Conservation (phyloP, 2,329 filamentous ascomycete genomes). For the Zasmidium angulare region DNA sequence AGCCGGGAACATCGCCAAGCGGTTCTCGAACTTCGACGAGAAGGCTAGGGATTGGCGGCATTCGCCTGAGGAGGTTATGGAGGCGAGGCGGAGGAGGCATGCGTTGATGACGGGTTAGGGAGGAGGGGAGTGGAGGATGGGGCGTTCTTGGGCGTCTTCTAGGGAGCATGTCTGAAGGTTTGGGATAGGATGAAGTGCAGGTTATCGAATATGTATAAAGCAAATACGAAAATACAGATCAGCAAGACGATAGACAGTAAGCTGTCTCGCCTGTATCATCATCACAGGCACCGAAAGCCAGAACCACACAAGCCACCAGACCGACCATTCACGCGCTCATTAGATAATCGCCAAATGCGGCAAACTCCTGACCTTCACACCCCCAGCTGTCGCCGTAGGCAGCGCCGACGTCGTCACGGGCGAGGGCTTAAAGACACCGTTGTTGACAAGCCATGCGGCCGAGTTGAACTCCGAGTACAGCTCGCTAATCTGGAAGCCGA, state of each 20-base stretch:
- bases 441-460: slow-evolving; percentile 33
- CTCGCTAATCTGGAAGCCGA: slow-evolving; percentile 29
- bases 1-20: not conserved
- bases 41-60: not conserved
- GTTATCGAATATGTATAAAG: too few species aligned
- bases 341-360: slow-evolving; percentile 1
- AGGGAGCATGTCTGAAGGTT: too few species aligned
- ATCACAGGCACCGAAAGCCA: too few species aligned
- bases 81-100: not conserved
- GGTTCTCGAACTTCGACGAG: slow-evolving; percentile 2
- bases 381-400: slow-evolving; percentile 12
- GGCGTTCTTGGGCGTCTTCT: too few species aligned
- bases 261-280: too few species aligned
- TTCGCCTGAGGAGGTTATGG: not conserved
- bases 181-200: too few species aligned
- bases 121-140: not conserved
- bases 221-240: too few species aligned
- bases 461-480: slow-evolving; percentile 34
- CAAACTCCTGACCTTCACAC: not conserved
- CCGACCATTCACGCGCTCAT: too few species aligned
- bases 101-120: not conserved
- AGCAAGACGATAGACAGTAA: too few species aligned
- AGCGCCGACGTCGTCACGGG: slow-evolving; percentile 20
- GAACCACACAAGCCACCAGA: too few species aligned
- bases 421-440: slow-evolving; percentile 27